Conservation (phyloP, 1,284 basidiomycete genomes). For the Melampsora occidentalis region DNA sequence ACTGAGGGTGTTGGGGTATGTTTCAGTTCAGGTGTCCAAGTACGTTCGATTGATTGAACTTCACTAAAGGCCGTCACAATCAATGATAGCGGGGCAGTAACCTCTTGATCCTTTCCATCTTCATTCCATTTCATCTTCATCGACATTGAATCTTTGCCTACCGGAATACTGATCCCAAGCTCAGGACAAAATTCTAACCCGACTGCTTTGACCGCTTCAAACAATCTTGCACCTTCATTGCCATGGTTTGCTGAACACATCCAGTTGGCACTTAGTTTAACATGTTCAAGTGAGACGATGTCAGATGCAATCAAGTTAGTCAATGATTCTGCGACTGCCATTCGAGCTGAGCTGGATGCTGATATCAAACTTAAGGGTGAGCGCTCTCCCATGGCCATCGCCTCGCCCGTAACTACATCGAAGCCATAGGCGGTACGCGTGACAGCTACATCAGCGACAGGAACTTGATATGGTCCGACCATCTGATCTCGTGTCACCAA, state of each 20-base stretch:
- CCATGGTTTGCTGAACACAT: conserved; percentile 92
- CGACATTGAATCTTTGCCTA: conserved; percentile 99
- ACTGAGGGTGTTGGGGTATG: conserved; percentile 57
- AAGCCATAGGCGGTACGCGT: conserved; percentile 94
- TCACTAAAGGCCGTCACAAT: conserved; percentile 93
- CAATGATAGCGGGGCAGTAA: conserved; percentile 84
- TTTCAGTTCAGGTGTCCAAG: conserved; percentile 88
- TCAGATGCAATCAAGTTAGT: conserved; percentile 85
- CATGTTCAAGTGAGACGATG: conserved; percentile 66
- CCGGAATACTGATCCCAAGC: conserved; percentile 88
- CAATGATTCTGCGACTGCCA: conserved; percentile 92
- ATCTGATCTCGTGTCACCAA: conserved; percentile 95
- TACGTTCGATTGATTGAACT: conserved; percentile 71
- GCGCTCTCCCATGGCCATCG: conserved; percentile 96
- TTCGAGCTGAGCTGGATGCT: conserved; percentile 84
- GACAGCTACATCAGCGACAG: conserved; percentile 90
- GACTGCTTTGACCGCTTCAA: conserved; percentile 87
- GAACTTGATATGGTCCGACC: conserved; percentile 98
- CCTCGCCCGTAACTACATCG: conserved; percentile 70
- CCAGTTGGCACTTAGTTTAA: conserved; percentile 98
- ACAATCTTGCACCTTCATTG: conserved; percentile 85
- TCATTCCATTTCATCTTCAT: conserved; percentile 96
- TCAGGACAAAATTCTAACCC: conserved; percentile 93
- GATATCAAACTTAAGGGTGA: conserved; percentile 85
- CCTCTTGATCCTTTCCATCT: conserved; percentile 61